These are phyloP conservation scores for Chlorella sp. DNA, from an alignment of 139 green algal species.

Conservation along the genomic window DNA sequence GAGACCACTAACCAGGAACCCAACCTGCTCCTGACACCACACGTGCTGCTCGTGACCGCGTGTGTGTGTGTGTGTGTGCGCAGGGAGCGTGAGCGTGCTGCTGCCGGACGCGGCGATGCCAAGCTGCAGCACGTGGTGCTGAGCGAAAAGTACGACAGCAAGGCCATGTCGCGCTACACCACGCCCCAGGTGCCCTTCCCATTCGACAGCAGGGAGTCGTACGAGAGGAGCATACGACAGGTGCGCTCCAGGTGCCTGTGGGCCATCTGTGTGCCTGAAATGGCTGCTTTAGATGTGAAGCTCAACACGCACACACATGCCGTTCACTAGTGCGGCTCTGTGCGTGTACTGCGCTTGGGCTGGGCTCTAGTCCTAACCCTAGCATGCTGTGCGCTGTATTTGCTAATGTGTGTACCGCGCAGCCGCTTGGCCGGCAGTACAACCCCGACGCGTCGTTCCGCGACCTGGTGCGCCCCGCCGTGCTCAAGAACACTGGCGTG, in stretches of 20 bases:
- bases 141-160: slow-evolving; percentile 85
- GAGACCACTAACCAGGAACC: neutral
- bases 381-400: neutral
- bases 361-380: neutral
- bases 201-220: slow-evolving; percentile 36
- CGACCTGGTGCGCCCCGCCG: slow-evolving; percentile 72
- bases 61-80: too few relatives aligned
- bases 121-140: slow-evolving; percentile 80
- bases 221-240: slow-evolving; percentile 30
- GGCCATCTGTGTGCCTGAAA: too few relatives aligned
- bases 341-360: too few relatives aligned
- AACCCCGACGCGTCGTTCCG: slow-evolving; percentile 78
- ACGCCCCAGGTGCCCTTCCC: slow-evolving; percentile 60
- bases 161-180: slow-evolving; percentile 62
- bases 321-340: neutral
- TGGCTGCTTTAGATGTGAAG: too few relatives aligned
- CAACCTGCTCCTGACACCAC: neutral
- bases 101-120: slow-evolving; percentile 64
- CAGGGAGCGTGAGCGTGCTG: slow-evolving; percentile 46
- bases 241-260: too few relatives aligned
- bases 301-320: too few relatives aligned
- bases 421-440: slow-evolving; percentile 82
- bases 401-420: slow-evolving; percentile 44
- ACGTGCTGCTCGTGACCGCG: too few relatives aligned
- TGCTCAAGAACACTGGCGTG: slow-evolving; percentile 65